Evolutionary conservation across 768 basidiomycete species (phyloP).

Genomic region (Calocybe cyanea): DNA sequence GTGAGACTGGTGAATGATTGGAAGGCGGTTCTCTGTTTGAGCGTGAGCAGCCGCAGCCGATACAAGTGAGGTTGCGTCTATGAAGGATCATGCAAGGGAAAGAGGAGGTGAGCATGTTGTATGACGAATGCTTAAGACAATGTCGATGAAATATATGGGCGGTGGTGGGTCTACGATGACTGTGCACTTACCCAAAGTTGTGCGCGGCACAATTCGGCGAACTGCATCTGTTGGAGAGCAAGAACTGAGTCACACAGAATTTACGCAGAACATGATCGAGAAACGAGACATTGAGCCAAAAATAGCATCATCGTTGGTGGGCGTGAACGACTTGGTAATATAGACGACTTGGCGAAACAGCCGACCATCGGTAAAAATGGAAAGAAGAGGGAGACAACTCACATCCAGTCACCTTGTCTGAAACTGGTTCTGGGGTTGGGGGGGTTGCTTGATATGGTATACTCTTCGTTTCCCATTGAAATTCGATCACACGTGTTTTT

Average conservation of each 20-base stretch:
- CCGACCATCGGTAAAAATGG: conserved; percentile 7
- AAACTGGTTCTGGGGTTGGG: conserved; percentile 68
- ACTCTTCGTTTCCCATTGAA: conserved; percentile 30
- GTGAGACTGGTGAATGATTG: conserved; percentile 17
- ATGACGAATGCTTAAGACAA: conserved; percentile 9
- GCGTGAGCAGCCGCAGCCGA: conserved; percentile 70
- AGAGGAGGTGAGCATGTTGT: conserved; percentile 39
- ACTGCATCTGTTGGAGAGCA: conserved; percentile 47
- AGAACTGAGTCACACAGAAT: conserved; percentile 15
- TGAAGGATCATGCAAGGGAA: conserved; percentile 48
- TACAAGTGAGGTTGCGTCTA: conserved; percentile 75
- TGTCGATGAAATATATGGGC: too few relatives aligned
- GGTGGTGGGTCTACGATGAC: conserved; percentile 9
- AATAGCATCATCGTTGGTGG: conserved; percentile 12
- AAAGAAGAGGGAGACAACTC: conserved; percentile 27
- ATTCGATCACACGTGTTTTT: conserved; percentile 16
- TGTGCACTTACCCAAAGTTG: conserved; percentile 74
- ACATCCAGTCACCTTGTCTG: conserved; percentile 76
- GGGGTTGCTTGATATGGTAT: conserved; percentile 64
- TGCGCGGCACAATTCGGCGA: conserved; percentile 71
- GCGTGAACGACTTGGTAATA: neutral
- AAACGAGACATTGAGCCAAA: conserved; percentile 22
- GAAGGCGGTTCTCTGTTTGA: conserved; percentile 28
- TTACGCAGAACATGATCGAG: conserved; percentile 16
- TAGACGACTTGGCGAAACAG: conserved; percentile 1